A percentile compares a stretch with the other conserved stretches of the same genome.
Evolutionary conservation across 2,329 filamentous ascomycete genomes (phyloP).

Genomic region (Atkinsonella hypoxylon): DNA sequence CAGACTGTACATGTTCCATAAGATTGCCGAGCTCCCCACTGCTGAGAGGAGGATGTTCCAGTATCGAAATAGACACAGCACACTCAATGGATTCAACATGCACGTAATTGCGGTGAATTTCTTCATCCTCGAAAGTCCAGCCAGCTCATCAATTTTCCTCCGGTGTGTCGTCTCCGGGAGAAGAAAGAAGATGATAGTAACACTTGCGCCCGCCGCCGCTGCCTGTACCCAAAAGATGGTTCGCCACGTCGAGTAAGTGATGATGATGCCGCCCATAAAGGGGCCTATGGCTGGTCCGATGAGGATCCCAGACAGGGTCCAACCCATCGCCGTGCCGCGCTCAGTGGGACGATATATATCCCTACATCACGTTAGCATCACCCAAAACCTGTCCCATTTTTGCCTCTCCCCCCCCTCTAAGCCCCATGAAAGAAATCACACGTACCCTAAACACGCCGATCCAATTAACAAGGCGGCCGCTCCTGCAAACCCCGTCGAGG

Average conservation of each 20-base stretch:
- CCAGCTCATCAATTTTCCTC: conserved; percentile 49
- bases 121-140: conserved; percentile 34
- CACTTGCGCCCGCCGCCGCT: conserved; percentile 49
- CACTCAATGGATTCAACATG: conserved; percentile 55
- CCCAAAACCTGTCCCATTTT: too few species aligned
- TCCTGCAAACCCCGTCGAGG: conserved; percentile 63
- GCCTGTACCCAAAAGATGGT: conserved; percentile 70
- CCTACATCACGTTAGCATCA: conserved; percentile 13
- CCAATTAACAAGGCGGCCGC: conserved; percentile 65
- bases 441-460: conserved; percentile 51
- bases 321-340: conserved; percentile 60
- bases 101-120: conserved; percentile 43
- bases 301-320: conserved; percentile 60
- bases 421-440: conserved; percentile 11
- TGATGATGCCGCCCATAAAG: conserved; percentile 64
- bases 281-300: conserved; percentile 60
- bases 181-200: conserved; percentile 49
- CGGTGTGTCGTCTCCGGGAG: conserved; percentile 63
- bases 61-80: conserved; percentile 52
- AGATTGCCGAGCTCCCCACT: conserved; percentile 47
- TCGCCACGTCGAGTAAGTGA: conserved; percentile 62
- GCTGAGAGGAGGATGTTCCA: conserved; percentile 52
- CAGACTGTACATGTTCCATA: conserved; percentile 60
- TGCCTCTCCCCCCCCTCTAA: background rate
- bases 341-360: conserved; percentile 55